Percentiles rank a stretch among this genome's conserved stretches.
phyloP scores from a whole-genome alignment of 1,284 basidiomycete species.

The Trametes versicolor region DNA sequence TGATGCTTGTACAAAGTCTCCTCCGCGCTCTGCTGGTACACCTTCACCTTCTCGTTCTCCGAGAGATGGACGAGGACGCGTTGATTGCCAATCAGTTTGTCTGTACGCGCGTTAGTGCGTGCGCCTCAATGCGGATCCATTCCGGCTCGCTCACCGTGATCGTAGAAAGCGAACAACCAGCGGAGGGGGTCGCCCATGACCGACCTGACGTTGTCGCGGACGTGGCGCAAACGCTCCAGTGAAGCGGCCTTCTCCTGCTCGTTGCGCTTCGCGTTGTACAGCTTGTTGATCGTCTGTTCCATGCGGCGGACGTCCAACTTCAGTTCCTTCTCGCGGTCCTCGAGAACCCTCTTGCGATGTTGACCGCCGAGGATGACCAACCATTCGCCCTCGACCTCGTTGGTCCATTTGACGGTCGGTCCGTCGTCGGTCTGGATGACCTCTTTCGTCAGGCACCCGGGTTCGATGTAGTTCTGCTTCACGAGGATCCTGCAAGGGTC shows the following conservation, averaged over 20 bases:
- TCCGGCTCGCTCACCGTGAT: too few relatives aligned
- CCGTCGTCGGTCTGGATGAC: too few relatives aligned
- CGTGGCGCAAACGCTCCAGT: not conserved
- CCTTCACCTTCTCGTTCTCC: too few relatives aligned
- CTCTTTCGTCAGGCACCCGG: too few relatives aligned
- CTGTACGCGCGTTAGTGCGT: not conserved
- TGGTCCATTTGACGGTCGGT: too few relatives aligned
- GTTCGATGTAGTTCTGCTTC: too few relatives aligned
- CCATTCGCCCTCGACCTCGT: not conserved
- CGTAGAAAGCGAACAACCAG: too few relatives aligned
- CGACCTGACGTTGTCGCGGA: not conserved
- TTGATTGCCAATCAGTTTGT: constrained; percentile 1
- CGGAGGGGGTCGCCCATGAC: too few relatives aligned
- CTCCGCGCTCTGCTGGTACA: not conserved
- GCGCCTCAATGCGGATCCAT: not conserved
- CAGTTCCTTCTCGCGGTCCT: not conserved
- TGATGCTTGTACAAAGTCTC: not conserved
- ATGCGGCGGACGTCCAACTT: not conserved
- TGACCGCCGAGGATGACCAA: not conserved
- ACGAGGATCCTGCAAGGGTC: too few relatives aligned
- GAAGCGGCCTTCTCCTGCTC: not conserved
- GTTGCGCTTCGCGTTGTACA: constrained; percentile 1
- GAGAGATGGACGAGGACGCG: not conserved
- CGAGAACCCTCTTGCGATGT: not conserved
- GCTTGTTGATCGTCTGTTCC: not conserved